A percentile compares a stretch with the other conserved stretches of the same genome.
phyloP scores from a whole-genome alignment of 345 rosid genomes.

The Tarenaya hassleriana region DNA sequence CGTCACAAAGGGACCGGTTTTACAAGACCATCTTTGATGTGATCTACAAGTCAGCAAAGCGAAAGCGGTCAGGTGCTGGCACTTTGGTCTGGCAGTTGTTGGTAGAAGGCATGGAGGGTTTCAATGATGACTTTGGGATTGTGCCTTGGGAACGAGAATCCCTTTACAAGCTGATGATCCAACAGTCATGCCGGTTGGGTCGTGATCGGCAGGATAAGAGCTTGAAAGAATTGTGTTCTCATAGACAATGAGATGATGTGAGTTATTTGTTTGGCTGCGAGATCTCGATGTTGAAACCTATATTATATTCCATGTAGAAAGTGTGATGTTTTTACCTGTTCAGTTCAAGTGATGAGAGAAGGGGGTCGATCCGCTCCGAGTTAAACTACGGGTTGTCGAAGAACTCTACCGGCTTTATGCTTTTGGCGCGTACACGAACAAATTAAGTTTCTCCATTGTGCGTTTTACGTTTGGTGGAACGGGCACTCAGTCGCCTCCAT shows the following conservation, averaged over 20 bases:
- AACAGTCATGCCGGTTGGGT: slow-evolving; percentile 67
- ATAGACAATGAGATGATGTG: slow-evolving; percentile 24
- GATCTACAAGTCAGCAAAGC: slow-evolving; percentile 60
- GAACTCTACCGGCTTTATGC: no score
- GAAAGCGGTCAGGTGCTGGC: slow-evolving; percentile 74
- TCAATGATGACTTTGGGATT: slow-evolving; percentile 73
- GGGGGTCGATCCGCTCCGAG: no score
- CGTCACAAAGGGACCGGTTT: slow-evolving; percentile 51
- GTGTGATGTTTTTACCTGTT: no score
- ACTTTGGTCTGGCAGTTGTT: slow-evolving; percentile 77
- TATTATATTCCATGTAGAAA: background rate
- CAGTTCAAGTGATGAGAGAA: no score
- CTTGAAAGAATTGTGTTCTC: slow-evolving; percentile 43
- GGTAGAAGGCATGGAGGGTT: slow-evolving; percentile 78
- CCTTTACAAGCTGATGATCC: slow-evolving; percentile 42
- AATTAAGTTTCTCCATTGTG: no score
- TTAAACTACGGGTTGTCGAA: no score
- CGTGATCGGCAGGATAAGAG: slow-evolving; percentile 31
- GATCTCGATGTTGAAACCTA: background rate
- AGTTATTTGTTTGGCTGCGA: background rate
- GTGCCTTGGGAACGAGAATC: slow-evolving; percentile 72
- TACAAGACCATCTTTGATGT: slow-evolving; percentile 50
- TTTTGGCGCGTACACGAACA: no score
- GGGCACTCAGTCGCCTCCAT: no score
- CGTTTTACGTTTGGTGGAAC: no score